These are phyloP conservation scores for Crassisporium funariophilum DNA, from an alignment of 768 basidiomycete species.

Conservation along the genomic window DNA sequence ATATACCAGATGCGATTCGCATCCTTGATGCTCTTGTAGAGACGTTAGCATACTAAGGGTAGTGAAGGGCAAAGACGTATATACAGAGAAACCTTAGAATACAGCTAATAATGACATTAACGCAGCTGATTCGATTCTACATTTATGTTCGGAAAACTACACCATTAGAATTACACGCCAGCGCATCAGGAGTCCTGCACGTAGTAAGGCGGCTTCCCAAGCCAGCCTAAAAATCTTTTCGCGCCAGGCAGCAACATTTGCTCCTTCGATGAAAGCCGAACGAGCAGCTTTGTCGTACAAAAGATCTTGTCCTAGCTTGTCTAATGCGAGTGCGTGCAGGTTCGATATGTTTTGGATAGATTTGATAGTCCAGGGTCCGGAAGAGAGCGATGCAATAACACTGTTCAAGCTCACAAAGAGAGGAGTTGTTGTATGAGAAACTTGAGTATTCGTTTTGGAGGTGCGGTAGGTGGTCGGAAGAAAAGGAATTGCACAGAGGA, in stretches of 20 bases:
- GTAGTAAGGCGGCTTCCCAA: constrained; percentile 56
- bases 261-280: constrained; percentile 28
- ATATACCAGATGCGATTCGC: constrained; percentile 85
- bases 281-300: constrained; percentile 29
- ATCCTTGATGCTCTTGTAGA: constrained; percentile 84
- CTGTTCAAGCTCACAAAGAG: constrained; percentile 34
- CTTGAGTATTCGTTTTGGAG: neutral
- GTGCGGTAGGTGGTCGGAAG: constrained; percentile 8
- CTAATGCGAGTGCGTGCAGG: constrained; percentile 30
- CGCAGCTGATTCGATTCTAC: too few relatives aligned
- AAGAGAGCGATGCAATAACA: constrained; percentile 23
- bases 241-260: constrained; percentile 42
- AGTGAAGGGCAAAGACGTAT: neutral
- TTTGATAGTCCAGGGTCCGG: constrained; percentile 30
- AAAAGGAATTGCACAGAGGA: constrained; percentile 48
- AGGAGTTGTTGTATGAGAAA: constrained; percentile 36
- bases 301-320: constrained; percentile 25
- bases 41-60: constrained; percentile 66
- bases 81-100: too few relatives aligned
- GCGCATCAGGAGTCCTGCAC: constrained; percentile 43
- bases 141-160: constrained; percentile 5
- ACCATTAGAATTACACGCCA: constrained; percentile 46
- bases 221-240: constrained; percentile 46
- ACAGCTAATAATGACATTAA: too few relatives aligned
- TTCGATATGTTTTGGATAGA: constrained; percentile 43